Conservation (phyloP, 176 grass and related monocot genomes). For the Themeda triandra region DNA sequence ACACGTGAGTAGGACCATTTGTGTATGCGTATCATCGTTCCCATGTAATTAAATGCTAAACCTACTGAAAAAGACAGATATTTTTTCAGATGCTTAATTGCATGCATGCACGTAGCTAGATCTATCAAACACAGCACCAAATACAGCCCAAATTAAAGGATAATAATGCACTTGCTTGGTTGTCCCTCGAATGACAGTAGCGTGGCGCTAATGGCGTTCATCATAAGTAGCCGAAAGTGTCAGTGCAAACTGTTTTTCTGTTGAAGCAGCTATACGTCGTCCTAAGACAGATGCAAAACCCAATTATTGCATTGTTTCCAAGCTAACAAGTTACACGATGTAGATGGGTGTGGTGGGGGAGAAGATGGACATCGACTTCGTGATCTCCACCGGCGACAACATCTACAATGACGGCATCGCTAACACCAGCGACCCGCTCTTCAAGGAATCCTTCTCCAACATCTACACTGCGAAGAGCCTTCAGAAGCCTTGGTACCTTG, state of each 20-base stretch:
- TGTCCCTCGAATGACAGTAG: too few species aligned
- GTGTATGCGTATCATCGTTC: too few species aligned
- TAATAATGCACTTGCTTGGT: neutral
- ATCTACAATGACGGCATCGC: conserved; percentile 75
- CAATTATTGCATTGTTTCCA: too few species aligned
- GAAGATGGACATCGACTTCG: conserved; percentile 59
- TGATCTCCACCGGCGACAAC: conserved; percentile 77
- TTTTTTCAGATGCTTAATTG: neutral
- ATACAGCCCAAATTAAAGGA: too few species aligned
- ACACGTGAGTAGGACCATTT: too few species aligned
- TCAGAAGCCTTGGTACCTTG: too few species aligned
- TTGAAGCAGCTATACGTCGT: too few species aligned
- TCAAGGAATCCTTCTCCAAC: conserved; percentile 68
- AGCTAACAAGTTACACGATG: neutral
- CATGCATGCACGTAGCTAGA: neutral
- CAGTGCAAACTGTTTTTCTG: too few species aligned
- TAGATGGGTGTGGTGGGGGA: conserved; percentile 71
- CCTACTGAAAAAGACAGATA: too few species aligned
- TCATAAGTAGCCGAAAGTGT: neutral
- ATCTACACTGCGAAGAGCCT: conserved; percentile 65
- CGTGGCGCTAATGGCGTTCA: neutral
- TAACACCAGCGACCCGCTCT: conserved; percentile 45
- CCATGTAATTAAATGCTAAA: too few species aligned
- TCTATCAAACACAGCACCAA: too few species aligned
- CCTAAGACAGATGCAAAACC: too few species aligned